Evolutionary conservation across 1,284 basidiomycete species (phyloP).

Genomic region (Ustilago bromivora): DNA sequence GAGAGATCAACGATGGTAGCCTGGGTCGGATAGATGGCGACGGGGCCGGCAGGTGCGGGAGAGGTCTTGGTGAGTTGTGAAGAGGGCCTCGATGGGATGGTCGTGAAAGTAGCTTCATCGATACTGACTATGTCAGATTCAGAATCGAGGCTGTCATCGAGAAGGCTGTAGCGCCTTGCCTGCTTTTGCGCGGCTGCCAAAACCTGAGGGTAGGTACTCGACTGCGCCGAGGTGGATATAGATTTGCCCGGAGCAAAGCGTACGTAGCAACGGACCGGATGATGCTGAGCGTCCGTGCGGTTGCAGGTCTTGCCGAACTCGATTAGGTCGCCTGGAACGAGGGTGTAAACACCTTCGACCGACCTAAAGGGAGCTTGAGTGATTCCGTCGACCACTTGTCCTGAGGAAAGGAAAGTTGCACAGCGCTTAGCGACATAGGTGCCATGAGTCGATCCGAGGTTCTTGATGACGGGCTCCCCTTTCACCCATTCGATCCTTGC

Average conservation of each 20-base stretch:
- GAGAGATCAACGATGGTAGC: conserved; percentile 18
- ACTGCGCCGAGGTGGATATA: neutral
- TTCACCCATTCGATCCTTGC: conserved; percentile 38
- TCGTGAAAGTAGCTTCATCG: conserved; percentile 14
- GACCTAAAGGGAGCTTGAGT: neutral
- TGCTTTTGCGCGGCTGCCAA: neutral
- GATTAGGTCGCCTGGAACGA: conserved; percentile 25
- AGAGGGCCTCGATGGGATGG: neutral
- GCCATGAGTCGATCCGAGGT: conserved; percentile 47
- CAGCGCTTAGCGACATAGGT: conserved; percentile 27
- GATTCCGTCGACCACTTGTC: neutral
- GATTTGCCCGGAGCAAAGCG: neutral
- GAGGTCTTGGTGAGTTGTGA: neutral
- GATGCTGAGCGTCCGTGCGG: conserved; percentile 3
- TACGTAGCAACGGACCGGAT: conserved; percentile 33
- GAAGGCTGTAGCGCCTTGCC: conserved; percentile 7
- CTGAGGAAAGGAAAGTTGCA: neutral
- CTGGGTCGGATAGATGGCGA: neutral
- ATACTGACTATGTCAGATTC: conserved; percentile 34
- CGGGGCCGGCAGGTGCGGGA: neutral
- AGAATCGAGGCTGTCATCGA: conserved; percentile 26
- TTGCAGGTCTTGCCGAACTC: conserved; percentile 29
- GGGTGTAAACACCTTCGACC: conserved; percentile 4
- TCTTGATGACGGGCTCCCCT: conserved; percentile 12
- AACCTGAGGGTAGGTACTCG: too few relatives aligned